These are phyloP conservation scores for Yamadazyma epiphylla DNA, from an alignment of 1,139 yeast genomes.

Conservation along the genomic window DNA sequence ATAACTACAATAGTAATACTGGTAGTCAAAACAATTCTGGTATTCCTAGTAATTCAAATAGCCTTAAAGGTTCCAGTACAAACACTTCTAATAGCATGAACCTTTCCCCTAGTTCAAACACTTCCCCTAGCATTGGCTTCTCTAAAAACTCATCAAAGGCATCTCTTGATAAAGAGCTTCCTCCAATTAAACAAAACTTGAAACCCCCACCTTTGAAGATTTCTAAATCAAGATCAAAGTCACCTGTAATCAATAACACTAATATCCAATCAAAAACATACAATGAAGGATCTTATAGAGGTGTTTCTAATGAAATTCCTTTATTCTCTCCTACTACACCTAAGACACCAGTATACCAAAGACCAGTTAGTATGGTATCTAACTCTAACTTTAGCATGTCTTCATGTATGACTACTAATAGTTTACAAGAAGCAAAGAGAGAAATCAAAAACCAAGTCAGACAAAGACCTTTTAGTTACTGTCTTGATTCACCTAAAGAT, in stretches of 20 bases:
- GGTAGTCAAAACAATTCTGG: too few species aligned
- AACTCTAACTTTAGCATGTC: slow-evolving; percentile 7
- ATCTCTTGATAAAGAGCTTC: too few species aligned
- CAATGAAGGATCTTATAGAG: slow-evolving; percentile 10
- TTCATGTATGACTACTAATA: slow-evolving; percentile 7
- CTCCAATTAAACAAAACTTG: background rate
- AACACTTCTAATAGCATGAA: slow-evolving; percentile 1
- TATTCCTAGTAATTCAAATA: too few species aligned
- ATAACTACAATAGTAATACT: slow-evolving; percentile 1
- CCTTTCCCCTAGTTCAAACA: slow-evolving; percentile 1
- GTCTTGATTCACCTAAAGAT: slow-evolving; percentile 31
- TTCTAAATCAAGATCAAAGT: slow-evolving; percentile 2
- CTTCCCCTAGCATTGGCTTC: too few species aligned
- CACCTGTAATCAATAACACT: background rate
- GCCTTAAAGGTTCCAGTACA: background rate
- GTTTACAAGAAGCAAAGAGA: slow-evolving; percentile 14
- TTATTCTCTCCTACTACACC: slow-evolving; percentile 2
- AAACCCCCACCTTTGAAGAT: slow-evolving; percentile 1
- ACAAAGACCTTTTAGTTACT: slow-evolving; percentile 28
- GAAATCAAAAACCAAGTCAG: slow-evolving; percentile 21
- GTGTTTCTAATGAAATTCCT: slow-evolving; percentile 8
- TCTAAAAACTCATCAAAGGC: too few species aligned
- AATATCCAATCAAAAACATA: too few species aligned
- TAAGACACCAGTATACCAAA: background rate
- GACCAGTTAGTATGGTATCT: slow-evolving; percentile 10